These are phyloP conservation scores for Colletotrichum liriopes DNA, from an alignment of 2,329 filamentous ascomycete genomes.

Conservation along the genomic window DNA sequence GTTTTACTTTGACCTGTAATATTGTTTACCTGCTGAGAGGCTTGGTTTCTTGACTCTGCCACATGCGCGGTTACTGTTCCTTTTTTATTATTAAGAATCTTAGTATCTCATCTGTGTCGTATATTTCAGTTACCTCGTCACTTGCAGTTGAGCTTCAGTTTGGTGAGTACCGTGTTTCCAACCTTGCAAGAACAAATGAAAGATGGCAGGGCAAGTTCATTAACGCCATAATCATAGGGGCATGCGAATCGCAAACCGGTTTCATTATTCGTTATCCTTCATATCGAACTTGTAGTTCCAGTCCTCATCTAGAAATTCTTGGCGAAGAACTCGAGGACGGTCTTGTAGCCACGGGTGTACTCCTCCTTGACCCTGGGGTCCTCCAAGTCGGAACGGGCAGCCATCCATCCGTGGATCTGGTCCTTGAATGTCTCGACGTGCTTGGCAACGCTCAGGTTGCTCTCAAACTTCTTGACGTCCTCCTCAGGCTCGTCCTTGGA, in stretches of 20 bases:
- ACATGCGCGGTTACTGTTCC: no score
- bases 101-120: no score
- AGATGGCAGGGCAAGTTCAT: background rate
- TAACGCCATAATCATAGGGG: background rate
- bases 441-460: conserved; percentile 68
- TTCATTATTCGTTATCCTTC: background rate
- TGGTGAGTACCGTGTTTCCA: background rate
- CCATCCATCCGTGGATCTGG: conserved; percentile 84
- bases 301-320: conserved; percentile 59
- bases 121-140: no score
- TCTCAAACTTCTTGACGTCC: conserved; percentile 70
- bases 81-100: no score
- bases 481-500: conserved; percentile 75
- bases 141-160: background rate
- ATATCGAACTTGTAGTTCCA: background rate
- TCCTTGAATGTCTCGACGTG: conserved; percentile 77
- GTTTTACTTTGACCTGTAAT: background rate
- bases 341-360: conserved; percentile 74
- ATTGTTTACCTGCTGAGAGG: background rate
- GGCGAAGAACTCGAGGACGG: conserved; percentile 70
- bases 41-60: background rate
- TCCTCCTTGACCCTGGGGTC: conserved; percentile 72
- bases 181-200: background rate
- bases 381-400: conserved; percentile 73
- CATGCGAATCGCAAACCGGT: background rate